These are phyloP conservation scores for Mariannaea sp. DNA, from an alignment of 2,329 filamentous ascomycete species.

Conservation along the genomic window DNA sequence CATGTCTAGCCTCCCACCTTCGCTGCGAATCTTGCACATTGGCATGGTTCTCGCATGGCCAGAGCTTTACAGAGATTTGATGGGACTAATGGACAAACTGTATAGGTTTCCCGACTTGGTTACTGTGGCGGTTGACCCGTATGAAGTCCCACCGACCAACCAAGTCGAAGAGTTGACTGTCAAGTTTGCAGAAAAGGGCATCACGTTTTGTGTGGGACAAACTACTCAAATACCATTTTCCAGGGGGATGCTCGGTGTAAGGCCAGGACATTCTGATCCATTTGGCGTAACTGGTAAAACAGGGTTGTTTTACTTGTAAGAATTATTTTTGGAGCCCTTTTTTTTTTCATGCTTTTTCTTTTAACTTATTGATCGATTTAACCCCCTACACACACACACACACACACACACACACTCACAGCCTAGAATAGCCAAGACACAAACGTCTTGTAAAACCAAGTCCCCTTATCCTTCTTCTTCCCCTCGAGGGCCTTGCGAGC, in stretches of 20 bases:
- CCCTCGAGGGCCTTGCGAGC: slow-evolving; percentile 44
- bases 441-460: slow-evolving; percentile 47
- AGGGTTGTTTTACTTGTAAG: no score
- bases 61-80: slow-evolving; percentile 33
- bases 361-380: no score
- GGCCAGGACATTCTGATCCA: slow-evolving; percentile 31
- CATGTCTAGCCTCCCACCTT: slow-evolving; percentile 34
- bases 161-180: slow-evolving; percentile 30
- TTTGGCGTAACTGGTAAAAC: slow-evolving; percentile 15
- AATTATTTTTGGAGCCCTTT: no score
- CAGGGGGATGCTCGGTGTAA: slow-evolving; percentile 35
- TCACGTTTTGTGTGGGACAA: slow-evolving; percentile 29
- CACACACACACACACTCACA: no score
- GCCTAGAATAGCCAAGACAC: slow-evolving; percentile 47
- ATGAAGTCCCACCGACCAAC: slow-evolving; percentile 24
- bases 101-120: slow-evolving; percentile 31
- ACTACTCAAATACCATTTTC: slow-evolving; percentile 36
- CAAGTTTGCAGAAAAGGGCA: slow-evolving; percentile 25
- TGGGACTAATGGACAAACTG: slow-evolving; percentile 31
- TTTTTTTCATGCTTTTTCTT: no score
- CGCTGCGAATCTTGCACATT: slow-evolving; percentile 32
- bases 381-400: no score
- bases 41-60: slow-evolving; percentile 38
- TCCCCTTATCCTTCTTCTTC: slow-evolving; percentile 32
- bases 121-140: slow-evolving; percentile 35